A percentile compares a stretch with the other conserved stretches of the same genome.
phyloP scores from a whole-genome alignment of 2,329 filamentous ascomycete genomes.

The Curvularia eragrostidis region DNA sequence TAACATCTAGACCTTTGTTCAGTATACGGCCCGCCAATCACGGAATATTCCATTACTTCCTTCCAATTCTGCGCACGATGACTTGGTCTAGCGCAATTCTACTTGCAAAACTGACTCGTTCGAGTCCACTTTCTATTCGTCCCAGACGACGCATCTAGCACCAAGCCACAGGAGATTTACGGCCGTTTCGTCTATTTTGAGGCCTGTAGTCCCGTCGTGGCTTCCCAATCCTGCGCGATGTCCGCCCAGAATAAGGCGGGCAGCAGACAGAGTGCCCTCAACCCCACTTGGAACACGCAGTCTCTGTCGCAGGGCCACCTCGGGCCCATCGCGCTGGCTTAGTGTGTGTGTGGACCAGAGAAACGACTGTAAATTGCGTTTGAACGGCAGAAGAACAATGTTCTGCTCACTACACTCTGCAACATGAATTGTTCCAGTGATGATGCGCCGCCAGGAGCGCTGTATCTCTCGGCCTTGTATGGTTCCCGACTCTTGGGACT shows the following conservation, averaged over 20 bases:
- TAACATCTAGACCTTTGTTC: neutral
- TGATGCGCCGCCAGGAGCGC: neutral
- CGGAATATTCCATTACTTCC: neutral
- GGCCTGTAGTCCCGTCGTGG: neutral
- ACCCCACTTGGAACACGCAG: slow-evolving; percentile 5
- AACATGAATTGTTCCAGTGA: neutral
- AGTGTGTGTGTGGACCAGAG: neutral
- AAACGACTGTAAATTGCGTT: neutral
- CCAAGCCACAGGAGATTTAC: neutral
- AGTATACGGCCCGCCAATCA: slow-evolving; percentile 2
- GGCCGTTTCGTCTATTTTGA: neutral
- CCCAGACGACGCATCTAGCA: neutral
- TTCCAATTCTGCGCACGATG: neutral
- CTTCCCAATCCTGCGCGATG: neutral
- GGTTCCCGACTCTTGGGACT: slow-evolving; percentile 14
- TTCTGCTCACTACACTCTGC: neutral
- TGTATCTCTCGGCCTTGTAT: slow-evolving; percentile 1
- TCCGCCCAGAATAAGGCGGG: slow-evolving; percentile 1
- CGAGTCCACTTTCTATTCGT: neutral
- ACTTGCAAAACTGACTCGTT: neutral
- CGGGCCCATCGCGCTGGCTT: neutral
- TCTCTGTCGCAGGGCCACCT: neutral
- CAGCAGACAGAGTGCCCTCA: neutral
- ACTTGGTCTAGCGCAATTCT: slow-evolving; percentile 1
- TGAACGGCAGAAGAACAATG: neutral